Evolutionary conservation across 768 basidiomycete genomes (phyloP), one percentile per base, ranked within the genome.

Genomic region (Lentinula raphanica): DNA sequence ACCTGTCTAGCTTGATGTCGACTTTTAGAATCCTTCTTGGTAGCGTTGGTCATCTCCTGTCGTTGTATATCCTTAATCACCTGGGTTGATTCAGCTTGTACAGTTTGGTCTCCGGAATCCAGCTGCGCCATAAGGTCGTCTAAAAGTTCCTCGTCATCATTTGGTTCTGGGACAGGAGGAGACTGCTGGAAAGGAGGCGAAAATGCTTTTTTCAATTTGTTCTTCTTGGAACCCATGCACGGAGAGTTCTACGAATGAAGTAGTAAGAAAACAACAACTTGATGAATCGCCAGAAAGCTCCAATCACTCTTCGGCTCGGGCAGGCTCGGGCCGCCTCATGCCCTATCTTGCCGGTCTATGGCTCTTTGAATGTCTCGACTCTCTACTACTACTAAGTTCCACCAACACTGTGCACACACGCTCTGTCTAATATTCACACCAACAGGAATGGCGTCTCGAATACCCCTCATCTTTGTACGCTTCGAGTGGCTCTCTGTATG

Each of bases 41-140:
- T 68, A 36, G 63, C 58, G 56, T 64, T 65, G 35, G 72, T 65
- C 19, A 69, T 71, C 57, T 71, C 69, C 42, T 74, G 60, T 38
- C 73, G 63, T 49, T 78, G 67, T 67, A 83, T 79, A 39, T 84
- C 79, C 50, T 74, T 76, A 54, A 82, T 67, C 8, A 83, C 72
- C 29, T 68, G 66, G 9, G 78, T 77, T 12, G 83, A 76, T 67
- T 83, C 81, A 27, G 70, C 67, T 64, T 80, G 79, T 1, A 79
- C 75, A 42, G 73, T 69, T 49, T 75, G 63, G 63, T 90, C 79
- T 62, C 78, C 74, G 6, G 82, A 82, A 64, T 92, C 89, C 27
- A 95, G 83, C 68, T 91, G 87, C 6, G 84, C 80, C 48, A 94
- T 70, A 1, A 95, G 81, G 64, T 90, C 86, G 62, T 91, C 81